Evolutionary conservation across 1,284 basidiomycete genomes (phyloP).

Genomic region (Sanghuangporus sanghuang): DNA sequence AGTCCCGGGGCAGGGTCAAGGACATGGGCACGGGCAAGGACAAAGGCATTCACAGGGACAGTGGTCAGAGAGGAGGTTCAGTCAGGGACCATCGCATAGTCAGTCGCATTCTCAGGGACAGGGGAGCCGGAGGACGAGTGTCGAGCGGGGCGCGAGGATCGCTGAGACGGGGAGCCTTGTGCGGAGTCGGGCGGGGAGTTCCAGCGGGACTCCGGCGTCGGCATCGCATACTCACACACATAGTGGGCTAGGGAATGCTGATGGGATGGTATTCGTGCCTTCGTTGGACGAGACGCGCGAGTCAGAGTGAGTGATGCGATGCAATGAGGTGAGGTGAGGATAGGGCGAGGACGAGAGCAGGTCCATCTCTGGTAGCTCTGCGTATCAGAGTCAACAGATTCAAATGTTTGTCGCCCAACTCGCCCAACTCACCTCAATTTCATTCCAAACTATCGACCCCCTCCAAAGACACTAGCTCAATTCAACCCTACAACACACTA

Average conservation of each 20-base stretch:
- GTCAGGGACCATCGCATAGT: slow-evolving; percentile 17
- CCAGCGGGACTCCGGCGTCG: background rate
- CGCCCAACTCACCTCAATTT: too few relatives aligned
- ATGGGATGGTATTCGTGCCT: slow-evolving; percentile 7
- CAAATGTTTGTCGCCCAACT: too few relatives aligned
- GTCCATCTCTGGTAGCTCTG: background rate
- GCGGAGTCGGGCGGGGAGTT: slow-evolving; percentile 35
- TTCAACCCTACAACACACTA: too few relatives aligned
- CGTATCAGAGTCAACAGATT: too few relatives aligned
- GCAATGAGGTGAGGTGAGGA: background rate
- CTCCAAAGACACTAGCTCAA: too few relatives aligned
- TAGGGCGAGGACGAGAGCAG: background rate
- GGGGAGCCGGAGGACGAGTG: slow-evolving; percentile 47
- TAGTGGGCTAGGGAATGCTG: background rate
- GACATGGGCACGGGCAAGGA: background rate
- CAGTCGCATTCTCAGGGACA: background rate
- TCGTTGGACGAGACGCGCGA: slow-evolving; percentile 17
- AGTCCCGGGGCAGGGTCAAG: background rate
- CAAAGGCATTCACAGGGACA: slow-evolving; percentile 22
- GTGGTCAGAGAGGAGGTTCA: slow-evolving; percentile 32
- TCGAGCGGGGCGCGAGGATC: slow-evolving; percentile 56
- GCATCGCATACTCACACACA: background rate
- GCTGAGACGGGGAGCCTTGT: slow-evolving; percentile 59
- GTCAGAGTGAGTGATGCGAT: background rate
- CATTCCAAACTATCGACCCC: too few relatives aligned